Evolutionary conservation across 805 yeast genomes (phyloP), one percentile per base, ranked within the genome.

Genomic region (Lipomyces orientalis): DNA sequence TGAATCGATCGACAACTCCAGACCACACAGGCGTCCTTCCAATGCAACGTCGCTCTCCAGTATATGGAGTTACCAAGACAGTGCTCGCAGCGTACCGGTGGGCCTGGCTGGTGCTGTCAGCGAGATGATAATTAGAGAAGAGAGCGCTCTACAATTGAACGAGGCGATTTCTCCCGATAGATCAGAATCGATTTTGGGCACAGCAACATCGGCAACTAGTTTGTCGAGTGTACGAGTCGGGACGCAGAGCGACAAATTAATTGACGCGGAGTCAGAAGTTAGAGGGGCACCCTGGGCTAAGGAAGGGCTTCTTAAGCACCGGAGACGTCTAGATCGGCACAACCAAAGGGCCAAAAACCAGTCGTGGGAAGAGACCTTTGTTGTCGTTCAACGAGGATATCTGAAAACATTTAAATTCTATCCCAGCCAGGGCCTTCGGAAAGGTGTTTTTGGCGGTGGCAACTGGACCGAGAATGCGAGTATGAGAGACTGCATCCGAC

Each of bases 211-310:
- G 29, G 29, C 29, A 25, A 25, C 29, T 25, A 25, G 29, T 25
- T 25, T 25, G 29, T 25, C 29, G 29, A 25, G 29, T 25, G 29
- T 25, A 25, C 2, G 29, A 25, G 29, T 25, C 29, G 29, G 2
- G 29, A 3, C 29, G 29, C 33, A 12, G 2, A 34, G 49, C 9
- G 51, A 60, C n/a, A 31, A 43, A n/a, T 46, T 16, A 71, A 69
- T 46, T 85, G 92, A 89, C 76, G 81, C 85, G 70, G 85, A 85
- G 51, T 79, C 89, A 65, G 93, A 88, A 73, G 80, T 87, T 58
- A 83, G 83, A 62, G 94, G 94, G 1, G 87, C 93, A 0, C 94
- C 95, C 0, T 90, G 91, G 86, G 82, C 88, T 65, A 88, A 90
- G 75, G 94, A 90, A 78, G 94, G 95, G 1, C 74, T 90, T 49